A percentile compares a stretch with the other conserved stretches of the same genome.
These are phyloP conservation scores for Suillus placidus DNA, from an alignment of 768 basidiomycete species.

Conservation along the genomic window DNA sequence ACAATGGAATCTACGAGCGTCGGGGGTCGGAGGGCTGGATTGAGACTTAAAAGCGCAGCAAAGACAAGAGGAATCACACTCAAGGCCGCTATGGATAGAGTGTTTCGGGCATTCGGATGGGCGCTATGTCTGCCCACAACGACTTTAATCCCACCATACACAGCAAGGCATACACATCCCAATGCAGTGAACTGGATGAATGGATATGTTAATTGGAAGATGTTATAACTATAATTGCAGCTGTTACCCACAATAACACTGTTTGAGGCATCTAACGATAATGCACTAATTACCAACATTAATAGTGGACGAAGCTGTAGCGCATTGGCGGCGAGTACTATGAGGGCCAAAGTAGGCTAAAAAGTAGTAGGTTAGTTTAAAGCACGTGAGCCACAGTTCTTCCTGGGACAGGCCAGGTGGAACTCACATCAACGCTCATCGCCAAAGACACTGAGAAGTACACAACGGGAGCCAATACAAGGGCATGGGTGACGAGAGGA, in stretches of 20 bases:
- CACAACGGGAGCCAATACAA: slow-evolving; percentile 59
- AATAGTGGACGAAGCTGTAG: slow-evolving; percentile 29
- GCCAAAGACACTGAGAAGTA: slow-evolving; percentile 53
- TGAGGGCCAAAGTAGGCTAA: slow-evolving; percentile 26
- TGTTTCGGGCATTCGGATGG: not conserved
- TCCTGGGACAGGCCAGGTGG: not conserved
- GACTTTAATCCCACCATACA: slow-evolving; percentile 16
- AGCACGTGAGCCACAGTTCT: too few relatives aligned
- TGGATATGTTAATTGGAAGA: not conserved
- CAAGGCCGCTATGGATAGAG: slow-evolving; percentile 1
- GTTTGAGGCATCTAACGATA: slow-evolving; percentile 25
- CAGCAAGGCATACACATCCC: slow-evolving; percentile 21
- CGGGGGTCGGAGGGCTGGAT: slow-evolving; percentile 50
- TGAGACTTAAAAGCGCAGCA: slow-evolving; percentile 39
- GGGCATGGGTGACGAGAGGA: slow-evolving; percentile 57
- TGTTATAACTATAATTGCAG: not conserved
- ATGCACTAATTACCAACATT: slow-evolving; percentile 13
- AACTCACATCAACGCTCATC: slow-evolving; percentile 43
- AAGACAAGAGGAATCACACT: slow-evolving; percentile 31
- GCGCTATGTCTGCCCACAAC: not conserved
- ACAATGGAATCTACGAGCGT: slow-evolving; percentile 57
- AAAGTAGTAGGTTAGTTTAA: not conserved
- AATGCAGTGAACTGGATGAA: slow-evolving; percentile 26
- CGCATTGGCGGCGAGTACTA: slow-evolving; percentile 29
- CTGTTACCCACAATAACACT: slow-evolving; percentile 24